Evolutionary conservation across 768 basidiomycete genomes (phyloP), one percentile per base, ranked within the genome.

Genomic region (Thelephora aurantiotincta): DNA sequence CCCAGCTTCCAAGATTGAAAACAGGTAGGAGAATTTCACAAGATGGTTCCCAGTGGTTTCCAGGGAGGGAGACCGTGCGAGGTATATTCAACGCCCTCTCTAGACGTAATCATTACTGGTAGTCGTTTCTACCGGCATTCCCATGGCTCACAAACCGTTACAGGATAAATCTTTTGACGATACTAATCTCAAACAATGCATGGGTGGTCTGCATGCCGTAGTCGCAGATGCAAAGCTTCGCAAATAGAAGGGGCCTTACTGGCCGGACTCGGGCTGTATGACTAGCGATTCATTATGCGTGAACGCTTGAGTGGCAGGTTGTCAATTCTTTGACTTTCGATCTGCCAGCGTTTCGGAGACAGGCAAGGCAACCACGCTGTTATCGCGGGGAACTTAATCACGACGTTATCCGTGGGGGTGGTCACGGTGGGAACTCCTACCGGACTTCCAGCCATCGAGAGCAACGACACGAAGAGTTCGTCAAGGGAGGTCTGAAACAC

Each of bases 81-180:
- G 55, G 58, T 6, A 57, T 63, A 33, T 62, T 58, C 57, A 78
- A 78, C 47, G 75, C 74, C 14, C 76, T 87, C 13, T 77, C 82
- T 5, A 69, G 76, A 51, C 81, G n/a, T n/a, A n/a, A n/a, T n/a
- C n/a, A n/a, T n/a, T n/a, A 82, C 46, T 80, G 85, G 55, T 82
- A 86, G 54, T 71, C 75, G 11, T 71, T 78, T 46, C 80, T 75
- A 62, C 69, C 62, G 47, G 62, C 54, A 47, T 49, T 55, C 48
- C 7, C 11, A 33, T 6, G 16, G 30, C 14, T 36, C n/a, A 22
- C 19, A 38, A 47, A 1, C 7, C 9, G 16, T 38, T 22, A 19
- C 37, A 50, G 35, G 80, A 86, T 45, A 72, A 77, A 33, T 51
- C 87, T 14, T 80, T 86, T 59, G 73, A 68, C 22, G 73, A 80